A percentile compares a stretch with the other conserved stretches of the same genome.
Conservation (phyloP, 495 filamentous ascomycete species). For the Hapsidospora chrysogenum region DNA sequence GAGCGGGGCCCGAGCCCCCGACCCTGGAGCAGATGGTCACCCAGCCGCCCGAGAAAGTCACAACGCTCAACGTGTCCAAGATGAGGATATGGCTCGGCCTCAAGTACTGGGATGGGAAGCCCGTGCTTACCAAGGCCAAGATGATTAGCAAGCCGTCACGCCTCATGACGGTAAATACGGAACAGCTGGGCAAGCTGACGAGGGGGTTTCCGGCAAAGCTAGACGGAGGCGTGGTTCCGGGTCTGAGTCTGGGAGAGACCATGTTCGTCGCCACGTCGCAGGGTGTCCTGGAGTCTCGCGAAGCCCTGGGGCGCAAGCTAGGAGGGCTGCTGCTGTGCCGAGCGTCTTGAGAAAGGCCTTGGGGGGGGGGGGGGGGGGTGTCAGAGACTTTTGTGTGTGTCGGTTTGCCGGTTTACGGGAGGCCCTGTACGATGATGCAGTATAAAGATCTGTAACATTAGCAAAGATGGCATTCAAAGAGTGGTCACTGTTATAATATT, state of each 20-base stretch:
- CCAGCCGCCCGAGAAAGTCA: slow-evolving; percentile 43
- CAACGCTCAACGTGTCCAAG: slow-evolving; percentile 58
- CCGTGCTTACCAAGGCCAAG: slow-evolving; percentile 56
- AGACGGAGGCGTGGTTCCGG: slow-evolving; percentile 38
- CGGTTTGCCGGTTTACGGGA: no score
- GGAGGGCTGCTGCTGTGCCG: slow-evolving; percentile 76
- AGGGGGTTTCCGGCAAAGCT: slow-evolving; percentile 40
- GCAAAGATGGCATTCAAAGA: no score
- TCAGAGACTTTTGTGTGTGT: no score
- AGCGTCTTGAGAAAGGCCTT: slow-evolving; percentile 24
- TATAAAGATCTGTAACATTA: no score
- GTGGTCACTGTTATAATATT: no score
- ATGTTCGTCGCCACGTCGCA: slow-evolving; percentile 64
- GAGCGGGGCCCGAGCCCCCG: slow-evolving; percentile 53
- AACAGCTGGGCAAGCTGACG: slow-evolving; percentile 42
- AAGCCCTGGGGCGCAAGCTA: slow-evolving; percentile 70
- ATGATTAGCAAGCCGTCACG: slow-evolving; percentile 66
- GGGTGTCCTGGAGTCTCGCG: slow-evolving; percentile 71
- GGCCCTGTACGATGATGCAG: no score
- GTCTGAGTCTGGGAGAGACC: slow-evolving; percentile 68
- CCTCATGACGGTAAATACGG: slow-evolving; percentile 44
- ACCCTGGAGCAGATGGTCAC: slow-evolving; percentile 31
- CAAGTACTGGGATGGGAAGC: slow-evolving; percentile 83
- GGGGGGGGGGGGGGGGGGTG: no score
- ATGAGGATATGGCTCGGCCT: slow-evolving; percentile 79